Percentiles rank a stretch among this genome's conserved stretches.
These are phyloP conservation scores for Chaetomium strumarium DNA, from an alignment of 2,329 filamentous ascomycete genomes.

Conservation along the genomic window DNA sequence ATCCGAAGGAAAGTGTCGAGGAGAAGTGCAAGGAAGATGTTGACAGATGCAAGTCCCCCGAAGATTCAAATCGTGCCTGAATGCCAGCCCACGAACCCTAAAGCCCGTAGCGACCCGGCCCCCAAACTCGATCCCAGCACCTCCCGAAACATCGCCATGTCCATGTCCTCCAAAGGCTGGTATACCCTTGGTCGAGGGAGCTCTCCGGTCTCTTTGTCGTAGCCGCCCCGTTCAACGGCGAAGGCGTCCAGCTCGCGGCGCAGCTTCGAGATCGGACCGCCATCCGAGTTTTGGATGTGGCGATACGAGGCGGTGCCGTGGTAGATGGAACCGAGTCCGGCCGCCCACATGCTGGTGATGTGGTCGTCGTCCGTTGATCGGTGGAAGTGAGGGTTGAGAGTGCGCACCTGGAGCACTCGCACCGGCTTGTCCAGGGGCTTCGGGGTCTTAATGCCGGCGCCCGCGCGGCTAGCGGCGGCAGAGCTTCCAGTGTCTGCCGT, in stretches of 20 bases:
- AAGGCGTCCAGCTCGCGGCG: constrained; percentile 15
- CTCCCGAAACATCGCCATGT: constrained; percentile 7
- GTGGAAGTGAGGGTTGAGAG: constrained; percentile 30
- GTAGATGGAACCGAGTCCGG: constrained; percentile 29
- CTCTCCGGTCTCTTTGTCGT: constrained; percentile 6
- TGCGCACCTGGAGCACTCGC: constrained; percentile 29
- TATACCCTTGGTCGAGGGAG: constrained; percentile 19
- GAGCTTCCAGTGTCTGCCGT: neutral
- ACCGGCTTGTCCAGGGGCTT: constrained; percentile 11
- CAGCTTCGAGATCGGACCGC: constrained; percentile 1
- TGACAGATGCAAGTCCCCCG: too few species aligned
- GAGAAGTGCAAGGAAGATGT: too few species aligned
- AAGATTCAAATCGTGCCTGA: too few species aligned
- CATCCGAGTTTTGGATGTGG: constrained; percentile 3
- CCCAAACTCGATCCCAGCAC: neutral
- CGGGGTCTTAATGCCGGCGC: neutral
- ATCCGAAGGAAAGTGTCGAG: too few species aligned
- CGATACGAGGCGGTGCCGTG: constrained; percentile 18
- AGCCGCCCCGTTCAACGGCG: constrained; percentile 4
- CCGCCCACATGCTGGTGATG: constrained; percentile 27
- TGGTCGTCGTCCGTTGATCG: constrained; percentile 27
- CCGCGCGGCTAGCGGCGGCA: neutral
- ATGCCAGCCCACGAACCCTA: neutral
- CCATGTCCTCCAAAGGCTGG: constrained; percentile 12
- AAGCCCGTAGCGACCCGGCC: neutral